Evolutionary conservation across 805 yeast genomes (phyloP), one percentile per base, ranked within the genome.

Genomic region (Lipomyces sp.): DNA sequence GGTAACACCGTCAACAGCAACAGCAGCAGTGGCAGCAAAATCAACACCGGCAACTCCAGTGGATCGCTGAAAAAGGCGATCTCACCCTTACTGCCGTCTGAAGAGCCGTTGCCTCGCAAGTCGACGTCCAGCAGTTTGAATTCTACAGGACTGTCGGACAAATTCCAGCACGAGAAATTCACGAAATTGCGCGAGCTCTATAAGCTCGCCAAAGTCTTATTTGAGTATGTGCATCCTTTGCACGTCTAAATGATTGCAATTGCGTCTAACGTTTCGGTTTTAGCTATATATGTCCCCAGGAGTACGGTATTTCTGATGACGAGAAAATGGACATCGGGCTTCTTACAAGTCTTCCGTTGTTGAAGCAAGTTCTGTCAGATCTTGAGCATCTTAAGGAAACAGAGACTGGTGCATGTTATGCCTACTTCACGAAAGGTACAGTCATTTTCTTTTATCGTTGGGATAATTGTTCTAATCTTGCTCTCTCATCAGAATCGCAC

Each of bases 251-350:
- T 32, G 24, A 19, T 16, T 33, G 11, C 16, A n/a, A 10, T 23
- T 40, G 43, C 14, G 11, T 26, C 2, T 14, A 31, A 31, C 32
- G 26, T 21, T 24, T 8, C 14, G 8, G 4, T 3, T 37, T 7
- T 23, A 50, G 55, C 45, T 54, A 54, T 65, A 89, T 93, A 43
- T 93, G 98, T 69, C 99, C 99, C 8, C 98, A 93, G 68, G 99
- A 93, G 66, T 93, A 93, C 66, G 99, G 99, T 57, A 93, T 93
- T 61, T 88, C 90, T 58, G 95, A 89, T 64, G 83, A 84, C 62
- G 98, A 93, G 68, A 93, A 93, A 65, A 76, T 93, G 53, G 99
- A 93, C 66, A 93, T 93, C 70, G 99, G 99, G 3, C 73, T 93
- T 50, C 73, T 93, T 61, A 93, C 99, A 0, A 87, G 96, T 1